Base-by-base conservation (phyloP, 371 early-diverging fungal genomes). In the Actinomucor elegans region DNA sequence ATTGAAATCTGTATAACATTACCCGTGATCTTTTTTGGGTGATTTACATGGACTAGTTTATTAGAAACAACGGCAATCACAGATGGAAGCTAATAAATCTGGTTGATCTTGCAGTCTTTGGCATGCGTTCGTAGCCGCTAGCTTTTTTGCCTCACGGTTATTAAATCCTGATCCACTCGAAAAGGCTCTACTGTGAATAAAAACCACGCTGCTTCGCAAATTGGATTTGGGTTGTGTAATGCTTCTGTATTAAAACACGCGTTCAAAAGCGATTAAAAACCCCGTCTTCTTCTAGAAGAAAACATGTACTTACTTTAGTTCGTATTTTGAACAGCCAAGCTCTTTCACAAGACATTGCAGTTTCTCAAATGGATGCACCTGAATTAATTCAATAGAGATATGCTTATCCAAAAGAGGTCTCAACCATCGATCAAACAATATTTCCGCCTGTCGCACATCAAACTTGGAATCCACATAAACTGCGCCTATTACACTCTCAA, bases 401-500 rank as follows among this genome's bases (percentile, higher is more conserved):
- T 86, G 75, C 0, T 57, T 42, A 17, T 81, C 77, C 24, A 78
- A 59, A 17, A 78, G 53, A 0, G 82, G 81, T 23, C 52, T 51
- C 45, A 84, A 67, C 71, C 79, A 67, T 23, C 61, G 59, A 21
- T 66, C 55, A 53, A 84, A 89, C 21, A 86, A 33, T 3, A 48
- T 52, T 17, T 75, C 52, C 0, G 75, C 74, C 3, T 70, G 71
- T 0, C 65, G 72, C 26, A 90, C 40, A 56, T 86, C 66, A 65
- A 87, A 90, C 0, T 82, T 87, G 15, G 84, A 68, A 65, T 97
- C 97, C 4, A 94, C 76, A 61, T 87, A 92, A 4, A 94, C 79
- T 1, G 98, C 97, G 5, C 98, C 98, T 0, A 95, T 48, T 35
- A 91, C 69, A 49, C 92, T 85, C 70, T 97, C 98, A n/a, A 90